Conservation (phyloP, 768 basidiomycete species). For the Russula dissimulans region DNA sequence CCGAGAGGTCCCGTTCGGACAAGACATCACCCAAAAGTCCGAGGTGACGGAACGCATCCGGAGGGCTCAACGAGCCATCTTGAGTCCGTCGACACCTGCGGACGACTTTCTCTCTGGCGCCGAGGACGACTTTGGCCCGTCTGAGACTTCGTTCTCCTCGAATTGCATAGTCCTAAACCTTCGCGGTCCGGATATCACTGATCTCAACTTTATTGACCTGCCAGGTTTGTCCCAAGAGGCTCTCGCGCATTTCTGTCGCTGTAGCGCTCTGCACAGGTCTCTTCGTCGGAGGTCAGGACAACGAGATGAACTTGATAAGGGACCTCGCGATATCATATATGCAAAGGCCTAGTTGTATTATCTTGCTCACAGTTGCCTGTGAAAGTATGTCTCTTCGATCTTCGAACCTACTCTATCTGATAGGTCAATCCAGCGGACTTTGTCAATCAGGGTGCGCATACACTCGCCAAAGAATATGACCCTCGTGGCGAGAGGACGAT, state of each 20-base stretch:
- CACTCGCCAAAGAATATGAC: conserved; percentile 53
- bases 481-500: conserved; percentile 59
- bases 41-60: conserved; percentile 59
- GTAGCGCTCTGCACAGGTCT: conserved; percentile 33
- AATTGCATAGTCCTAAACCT: conserved; percentile 32
- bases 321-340: conserved; percentile 53
- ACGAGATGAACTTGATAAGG: conserved; percentile 56
- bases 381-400: conserved; percentile 39
- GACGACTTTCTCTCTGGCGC: conserved; percentile 32
- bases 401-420: background rate
- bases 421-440: conserved; percentile 50
- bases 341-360: conserved; percentile 48
- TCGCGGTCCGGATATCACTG: conserved; percentile 30
- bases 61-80: conserved; percentile 54
- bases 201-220: conserved; percentile 35
- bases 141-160: conserved; percentile 28
- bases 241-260: background rate
- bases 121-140: conserved; percentile 15
- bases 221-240: conserved; percentile 25
- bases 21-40: conserved; percentile 38
- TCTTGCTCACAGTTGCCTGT: conserved; percentile 51
- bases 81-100: conserved; percentile 39
- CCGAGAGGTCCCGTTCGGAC: conserved; percentile 21
- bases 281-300: conserved; percentile 36
- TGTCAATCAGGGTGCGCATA: conserved; percentile 68